phyloP scores from a whole-genome alignment of 345 rosid species.

The Carallia pectinifolia region DNA sequence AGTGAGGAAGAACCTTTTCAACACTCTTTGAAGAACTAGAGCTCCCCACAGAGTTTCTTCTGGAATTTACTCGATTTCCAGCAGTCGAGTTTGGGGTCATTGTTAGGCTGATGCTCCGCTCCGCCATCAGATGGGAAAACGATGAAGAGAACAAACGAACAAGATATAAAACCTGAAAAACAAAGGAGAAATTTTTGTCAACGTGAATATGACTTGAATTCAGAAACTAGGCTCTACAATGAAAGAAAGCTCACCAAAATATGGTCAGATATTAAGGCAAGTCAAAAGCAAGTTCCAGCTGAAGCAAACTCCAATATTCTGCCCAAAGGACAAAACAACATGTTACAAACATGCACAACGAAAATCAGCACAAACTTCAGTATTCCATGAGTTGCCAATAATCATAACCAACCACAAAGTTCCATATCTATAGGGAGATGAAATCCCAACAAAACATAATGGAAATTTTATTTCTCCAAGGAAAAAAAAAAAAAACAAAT shows the following conservation, averaged over 20 bases:
- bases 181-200: not conserved
- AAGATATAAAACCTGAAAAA: conserved; percentile 9
- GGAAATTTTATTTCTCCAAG: not conserved
- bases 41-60: conserved; percentile 46
- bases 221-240: not conserved
- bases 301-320: not conserved
- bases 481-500: not conserved
- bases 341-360: not conserved
- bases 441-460: not conserved
- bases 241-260: conserved; percentile 1
- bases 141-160: not conserved
- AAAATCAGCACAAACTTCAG: not conserved
- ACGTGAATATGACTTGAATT: not conserved
- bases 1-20: conserved; percentile 52
- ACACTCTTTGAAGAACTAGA: conserved; percentile 29
- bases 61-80: conserved; percentile 30
- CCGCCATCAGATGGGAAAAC: conserved; percentile 43
- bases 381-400: not conserved
- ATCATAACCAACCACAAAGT: not conserved
- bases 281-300: not conserved
- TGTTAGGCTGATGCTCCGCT: conserved; percentile 28
- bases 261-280: not conserved
- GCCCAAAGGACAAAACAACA: not conserved
- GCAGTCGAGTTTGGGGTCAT: conserved; percentile 32
- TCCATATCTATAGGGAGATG: not conserved